Evolutionary conservation across 306 rosid genomes (phyloP).

Genomic region (Astragalus glycyphyllos): DNA sequence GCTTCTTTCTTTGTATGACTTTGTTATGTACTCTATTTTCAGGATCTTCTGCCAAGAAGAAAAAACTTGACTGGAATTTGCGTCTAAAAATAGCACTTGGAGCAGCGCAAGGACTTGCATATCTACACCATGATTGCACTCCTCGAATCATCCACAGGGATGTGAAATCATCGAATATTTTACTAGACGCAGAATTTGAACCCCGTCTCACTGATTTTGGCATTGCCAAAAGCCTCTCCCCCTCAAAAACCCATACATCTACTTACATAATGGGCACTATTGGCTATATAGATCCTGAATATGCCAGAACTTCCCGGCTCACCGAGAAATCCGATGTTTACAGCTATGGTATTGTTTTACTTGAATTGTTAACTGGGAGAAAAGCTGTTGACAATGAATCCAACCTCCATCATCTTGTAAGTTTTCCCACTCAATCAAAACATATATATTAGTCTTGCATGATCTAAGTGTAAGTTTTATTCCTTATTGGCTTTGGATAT

Average conservation of each 20-base stretch:
- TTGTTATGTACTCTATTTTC: conserved; percentile 12
- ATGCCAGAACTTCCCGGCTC: conserved; percentile 92
- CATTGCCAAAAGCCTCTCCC: conserved; percentile 84
- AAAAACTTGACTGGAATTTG: conserved; percentile 79
- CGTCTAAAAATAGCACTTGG: conserved; percentile 90
- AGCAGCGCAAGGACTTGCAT: conserved; percentile 91
- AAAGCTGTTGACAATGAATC: conserved; percentile 92
- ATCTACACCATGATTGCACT: conserved; percentile 91
- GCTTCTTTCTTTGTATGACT: neutral
- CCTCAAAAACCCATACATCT: conserved; percentile 81
- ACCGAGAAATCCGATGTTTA: conserved; percentile 95
- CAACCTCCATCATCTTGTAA: conserved; percentile 89
- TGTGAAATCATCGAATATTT: conserved; percentile 88
- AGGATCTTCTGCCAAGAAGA: conserved; percentile 73
- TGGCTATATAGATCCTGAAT: conserved; percentile 97
- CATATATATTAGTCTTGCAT: neutral
- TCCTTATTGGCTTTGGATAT: neutral
- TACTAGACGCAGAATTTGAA: conserved; percentile 85
- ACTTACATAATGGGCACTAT: conserved; percentile 93
- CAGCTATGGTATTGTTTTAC: conserved; percentile 91
- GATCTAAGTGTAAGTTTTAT: neutral
- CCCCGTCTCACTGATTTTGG: conserved; percentile 95
- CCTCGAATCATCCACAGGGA: conserved; percentile 96
- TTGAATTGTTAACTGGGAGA: conserved; percentile 89
- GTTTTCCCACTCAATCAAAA: conserved; percentile 19